Base-by-base conservation (phyloP, 2,329 filamentous ascomycete genomes). In the Xylaria sp. region DNA sequence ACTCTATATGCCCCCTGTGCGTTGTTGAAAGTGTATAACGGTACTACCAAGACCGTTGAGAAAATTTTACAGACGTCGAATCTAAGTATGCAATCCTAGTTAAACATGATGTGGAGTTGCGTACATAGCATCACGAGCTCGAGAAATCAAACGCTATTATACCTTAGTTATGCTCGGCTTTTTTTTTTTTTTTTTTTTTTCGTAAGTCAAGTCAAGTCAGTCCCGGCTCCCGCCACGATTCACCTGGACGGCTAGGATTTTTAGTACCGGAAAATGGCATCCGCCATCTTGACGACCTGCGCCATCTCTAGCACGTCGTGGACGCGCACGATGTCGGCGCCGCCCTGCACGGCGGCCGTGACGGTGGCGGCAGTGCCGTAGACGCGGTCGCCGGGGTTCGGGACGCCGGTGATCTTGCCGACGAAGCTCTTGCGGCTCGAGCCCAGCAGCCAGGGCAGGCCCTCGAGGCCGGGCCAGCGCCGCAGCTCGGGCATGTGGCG, bases 291-390 rank as follows among this genome's bases (percentile, higher is more conserved):
- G 1, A 89, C 89, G 36, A 97, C 94, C 80, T 93, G 87, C 48
- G 82, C 85, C 95, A 98, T 98, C 83, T 96, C 92, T 64, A 84
- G 81, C 14, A 94, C 92, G 82, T 98, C 95, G 81, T 99, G 96
- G 50, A 99, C 94, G 60, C 96, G 86, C 54, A 98, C 90, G 67
- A 99, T 89, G 82, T 98, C 94, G 27, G 94, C 94, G 2, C 96
- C 96, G 6, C 93, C 93, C 69, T 91, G 89, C 34, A 99, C 86
- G 54, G 94, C 93, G 6, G 94, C 93, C 2, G 92, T 91, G 8
- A 98, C 92, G 0, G 94, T 93, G 11, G 93, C 93, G 11, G 94
- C 94, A 2, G 96, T 98, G 11, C 96, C 96, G 89, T 90, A 96
- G 8, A 86, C 85, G 69, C 95, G 86, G 73, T 94, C 88, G 69